Base-by-base conservation (phyloP, 768 basidiomycete genomes). In the Tulasnella sp. region DNA sequence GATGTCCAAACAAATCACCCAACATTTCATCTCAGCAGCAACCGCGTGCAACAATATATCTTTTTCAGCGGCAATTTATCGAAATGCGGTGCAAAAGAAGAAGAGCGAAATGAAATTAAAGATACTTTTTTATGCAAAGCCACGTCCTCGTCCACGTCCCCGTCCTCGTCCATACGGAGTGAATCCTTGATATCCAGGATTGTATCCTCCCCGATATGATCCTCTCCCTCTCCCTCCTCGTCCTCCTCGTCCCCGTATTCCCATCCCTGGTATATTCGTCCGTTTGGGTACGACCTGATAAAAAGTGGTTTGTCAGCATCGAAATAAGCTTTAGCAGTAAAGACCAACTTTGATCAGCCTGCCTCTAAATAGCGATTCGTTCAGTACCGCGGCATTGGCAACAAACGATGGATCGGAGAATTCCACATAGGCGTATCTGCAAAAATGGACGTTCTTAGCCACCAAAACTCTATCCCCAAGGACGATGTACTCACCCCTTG, bases 341-440 rank as follows among this genome's bases (percentile, higher is more conserved):
- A 34, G 6, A 60, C 74, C 52, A 56, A 88, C 93, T 71, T 92
- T 92, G 65, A 99, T 82, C 62, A 92, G 67, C 59, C 95, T 77
- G 22, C 90, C 91, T 49, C 84, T 78, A 74, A 99, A 95, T 60
- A 92, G 67, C n/a, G 87, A 91, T 59, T 96, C 92, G 66, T 98
- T 90, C 72, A 99, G 75, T 12, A 91, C 81, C 56, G 95, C 62
- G 10, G 93, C 91, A 54, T 89, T 82, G 60, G 88, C 83, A 57
- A 98, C 83, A 58, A 87, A 81, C 53, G 86, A 81, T 33, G 91
- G 74, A 61, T 95, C 91, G 60, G 95, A 81, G 65, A 99, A 99
- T 66, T 99, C 95, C 37, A 99, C 92, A 70, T 99, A 99, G 47
- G 93, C 93, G 69, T 85, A 99, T 45, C 92, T 96, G 59, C 24